Evolutionary conservation across 495 filamentous ascomycete species (phyloP).

Genomic region (Podospora pseudoanserina): DNA sequence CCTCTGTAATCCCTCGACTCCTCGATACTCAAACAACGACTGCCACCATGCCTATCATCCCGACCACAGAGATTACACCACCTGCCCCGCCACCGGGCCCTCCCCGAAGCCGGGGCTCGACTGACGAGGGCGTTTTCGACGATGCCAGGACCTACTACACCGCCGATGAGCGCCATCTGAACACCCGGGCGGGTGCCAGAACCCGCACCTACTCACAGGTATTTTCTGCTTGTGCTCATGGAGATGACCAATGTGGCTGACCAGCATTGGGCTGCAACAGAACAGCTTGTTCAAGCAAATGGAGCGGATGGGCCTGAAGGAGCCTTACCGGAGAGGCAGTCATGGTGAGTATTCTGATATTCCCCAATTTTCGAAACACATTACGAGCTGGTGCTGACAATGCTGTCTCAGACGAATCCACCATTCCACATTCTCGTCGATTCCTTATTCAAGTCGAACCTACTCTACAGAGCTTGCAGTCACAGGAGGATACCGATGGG

Average conservation of each 20-base stretch:
- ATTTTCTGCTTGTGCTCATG: constrained; percentile 12
- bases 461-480: constrained; percentile 66
- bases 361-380: not conserved
- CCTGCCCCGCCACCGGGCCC: constrained; percentile 6
- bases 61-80: constrained; percentile 11
- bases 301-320: constrained; percentile 39
- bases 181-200: constrained; percentile 38
- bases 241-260: constrained; percentile 19
- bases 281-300: constrained; percentile 44
- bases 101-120: constrained; percentile 21
- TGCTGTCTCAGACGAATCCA: constrained; percentile 40
- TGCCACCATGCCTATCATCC: constrained; percentile 19
- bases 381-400: constrained; percentile 1
- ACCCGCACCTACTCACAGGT: constrained; percentile 49
- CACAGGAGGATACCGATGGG: constrained; percentile 82
- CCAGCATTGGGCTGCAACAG: constrained; percentile 21
- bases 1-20: not conserved
- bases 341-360: constrained; percentile 36
- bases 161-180: constrained; percentile 44
- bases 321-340: constrained; percentile 47
- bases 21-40: not conserved
- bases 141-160: constrained; percentile 50
- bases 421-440: constrained; percentile 53
- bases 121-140: constrained; percentile 44
- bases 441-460: constrained; percentile 75